These are phyloP conservation scores for Metschnikowia corniflorae DNA, from an alignment of 805 yeast species.

Conservation along the genomic window DNA sequence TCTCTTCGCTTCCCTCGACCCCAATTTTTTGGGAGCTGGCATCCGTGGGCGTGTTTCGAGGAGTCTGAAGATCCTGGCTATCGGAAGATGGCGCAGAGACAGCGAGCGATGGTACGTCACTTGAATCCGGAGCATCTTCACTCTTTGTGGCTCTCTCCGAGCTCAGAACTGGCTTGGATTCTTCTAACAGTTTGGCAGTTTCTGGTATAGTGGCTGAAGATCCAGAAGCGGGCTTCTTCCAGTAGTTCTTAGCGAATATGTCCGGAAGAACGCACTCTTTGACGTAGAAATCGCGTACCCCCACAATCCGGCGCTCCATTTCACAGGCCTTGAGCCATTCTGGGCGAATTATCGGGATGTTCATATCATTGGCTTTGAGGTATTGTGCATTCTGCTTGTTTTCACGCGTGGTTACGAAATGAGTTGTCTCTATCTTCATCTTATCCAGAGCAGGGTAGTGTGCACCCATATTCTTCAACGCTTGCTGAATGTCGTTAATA, in stretches of 20 bases:
- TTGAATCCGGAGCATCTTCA: not conserved
- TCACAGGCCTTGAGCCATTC: slow-evolving; percentile 97
- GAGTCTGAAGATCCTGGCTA: slow-evolving; percentile 6
- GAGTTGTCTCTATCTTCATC: slow-evolving; percentile 90
- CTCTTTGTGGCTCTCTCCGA: not conserved
- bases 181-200: not conserved
- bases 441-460: slow-evolving; percentile 62
- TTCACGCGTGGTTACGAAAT: slow-evolving; percentile 67
- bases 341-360: slow-evolving; percentile 91
- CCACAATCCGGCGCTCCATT: slow-evolving; percentile 81
- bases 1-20: no score
- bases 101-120: not conserved
- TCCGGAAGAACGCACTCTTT: slow-evolving; percentile 50
- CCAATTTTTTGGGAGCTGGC: slow-evolving; percentile 5
- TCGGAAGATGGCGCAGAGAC: slow-evolving; percentile 1
- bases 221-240: slow-evolving; percentile 20
- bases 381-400: slow-evolving; percentile 67
- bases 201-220: not conserved
- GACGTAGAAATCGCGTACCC: slow-evolving; percentile 82
- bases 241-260: slow-evolving; percentile 39
- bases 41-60: slow-evolving; percentile 14
- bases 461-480: slow-evolving; percentile 75
- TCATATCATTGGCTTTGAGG: slow-evolving; percentile 75
- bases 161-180: not conserved
- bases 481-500: slow-evolving; percentile 52